Evolutionary conservation across 345 rosid species (phyloP), one percentile per base, ranked within the genome.

Genomic region (Eucalyptus curtisii): DNA sequence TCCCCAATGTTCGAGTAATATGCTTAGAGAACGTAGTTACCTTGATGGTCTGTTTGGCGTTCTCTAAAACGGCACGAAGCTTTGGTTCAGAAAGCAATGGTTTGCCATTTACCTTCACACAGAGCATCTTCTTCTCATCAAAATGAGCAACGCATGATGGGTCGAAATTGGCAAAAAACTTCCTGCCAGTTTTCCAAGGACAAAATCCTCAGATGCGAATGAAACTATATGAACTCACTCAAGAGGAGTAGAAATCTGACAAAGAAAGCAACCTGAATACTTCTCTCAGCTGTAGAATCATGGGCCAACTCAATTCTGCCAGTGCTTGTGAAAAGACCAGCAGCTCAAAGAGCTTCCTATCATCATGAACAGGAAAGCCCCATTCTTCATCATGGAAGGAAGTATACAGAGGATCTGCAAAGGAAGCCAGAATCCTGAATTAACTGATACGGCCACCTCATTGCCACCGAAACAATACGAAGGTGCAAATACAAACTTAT

Each of bases 291-390:
- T 86, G 92, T 61, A 97, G 95, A 64, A 97, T 95, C n/a, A 94
- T 91, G 53, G 95, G 97, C 98, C 99, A 97, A 91, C 96, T 95
- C 88, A 95, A 92, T 92, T 97, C 99, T 81, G 98, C 98, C 87
- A 96, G 91, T n/a, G 99, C 98, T 91, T 95, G 98, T n/a, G 99
- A 96, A 92, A 93, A 96, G 19, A 96, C 98, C 66, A 96, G 98
- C 8, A 96, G 92, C 92, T 96, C 99, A 87, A 97, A 95, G 89
- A 97, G 93, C 91, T 92, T 97, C 87, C 71, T 89, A 90, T 97
- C 98, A 30, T 97, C 98, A 89, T 89, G 95, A 90, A 94, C 95
- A 3, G 96, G 94, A 91, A 96, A 93, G 61, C 99, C 99, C 97
- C 98, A 96, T 90, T 96, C 98, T 89, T 94, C 92, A 86, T 96